These are phyloP conservation scores for Beauveria brongniartii DNA, from an alignment of 2,329 filamentous ascomycete species.

Conservation along the genomic window DNA sequence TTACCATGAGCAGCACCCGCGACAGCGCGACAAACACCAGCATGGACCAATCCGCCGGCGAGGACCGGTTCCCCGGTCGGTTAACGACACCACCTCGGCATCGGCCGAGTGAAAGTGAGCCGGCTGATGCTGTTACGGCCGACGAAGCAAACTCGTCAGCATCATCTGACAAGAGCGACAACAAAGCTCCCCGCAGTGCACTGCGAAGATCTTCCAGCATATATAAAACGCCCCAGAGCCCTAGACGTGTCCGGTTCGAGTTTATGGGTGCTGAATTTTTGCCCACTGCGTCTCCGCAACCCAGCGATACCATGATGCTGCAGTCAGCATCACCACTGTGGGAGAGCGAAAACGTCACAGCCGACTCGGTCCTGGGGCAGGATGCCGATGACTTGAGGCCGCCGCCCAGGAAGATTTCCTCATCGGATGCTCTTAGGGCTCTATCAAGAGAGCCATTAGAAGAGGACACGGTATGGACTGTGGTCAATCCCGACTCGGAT, in stretches of 20 bases:
- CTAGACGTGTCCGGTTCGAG: constrained; percentile 55
- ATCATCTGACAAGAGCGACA: constrained; percentile 45
- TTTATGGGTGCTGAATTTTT: constrained; percentile 53
- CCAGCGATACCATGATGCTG: constrained; percentile 24
- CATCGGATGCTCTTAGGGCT: constrained; percentile 45
- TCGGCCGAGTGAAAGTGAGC: constrained; percentile 2
- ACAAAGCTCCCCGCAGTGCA: constrained; percentile 44
- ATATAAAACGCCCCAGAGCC: constrained; percentile 42
- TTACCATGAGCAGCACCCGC: neutral
- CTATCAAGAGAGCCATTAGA: constrained; percentile 44
- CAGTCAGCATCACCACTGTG: constrained; percentile 19
- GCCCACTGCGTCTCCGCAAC: constrained; percentile 48
- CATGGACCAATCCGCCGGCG: neutral
- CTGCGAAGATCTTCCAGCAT: constrained; percentile 48
- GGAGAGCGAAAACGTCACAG: constrained; percentile 20
- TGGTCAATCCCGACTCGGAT: constrained; percentile 32
- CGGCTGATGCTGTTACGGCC: neutral
- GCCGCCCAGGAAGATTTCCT: constrained; percentile 46
- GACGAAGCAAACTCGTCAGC: constrained; percentile 37
- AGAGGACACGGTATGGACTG: constrained; percentile 41
- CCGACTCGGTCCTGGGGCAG: constrained; percentile 26
- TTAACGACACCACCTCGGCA: constrained; percentile 3
- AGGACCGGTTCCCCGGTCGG: neutral
- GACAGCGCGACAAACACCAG: neutral
- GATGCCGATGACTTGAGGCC: constrained; percentile 29